phyloP scores from a whole-genome alignment of 176 grass and related monocot genomes.

The Avena atlantica region DNA sequence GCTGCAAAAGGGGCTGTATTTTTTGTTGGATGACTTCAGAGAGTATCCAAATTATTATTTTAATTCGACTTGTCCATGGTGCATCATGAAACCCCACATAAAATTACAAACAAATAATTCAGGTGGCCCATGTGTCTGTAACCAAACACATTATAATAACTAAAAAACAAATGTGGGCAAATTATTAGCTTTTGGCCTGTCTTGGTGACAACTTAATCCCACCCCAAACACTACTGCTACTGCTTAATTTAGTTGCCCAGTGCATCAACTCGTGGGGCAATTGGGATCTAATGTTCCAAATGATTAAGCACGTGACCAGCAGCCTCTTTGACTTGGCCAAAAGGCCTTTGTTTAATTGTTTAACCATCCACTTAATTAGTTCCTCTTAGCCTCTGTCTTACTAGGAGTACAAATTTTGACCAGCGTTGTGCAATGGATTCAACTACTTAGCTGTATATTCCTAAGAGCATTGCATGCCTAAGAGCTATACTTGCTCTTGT shows the following conservation, averaged over 20 bases:
- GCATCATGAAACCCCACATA: neutral
- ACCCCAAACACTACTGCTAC: neutral
- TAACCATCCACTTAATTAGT: constrained; percentile 40
- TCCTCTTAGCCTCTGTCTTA: constrained; percentile 3
- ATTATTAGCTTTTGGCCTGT: constrained; percentile 5
- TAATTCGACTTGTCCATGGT: neutral
- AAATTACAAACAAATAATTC: neutral
- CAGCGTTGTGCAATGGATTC: constrained; percentile 42
- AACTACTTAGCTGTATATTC: constrained; percentile 15
- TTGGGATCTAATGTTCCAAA: constrained; percentile 32
- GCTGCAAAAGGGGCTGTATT: neutral
- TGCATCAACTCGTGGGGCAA: constrained; percentile 5
- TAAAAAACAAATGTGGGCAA: constrained; percentile 28
- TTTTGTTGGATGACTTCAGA: neutral
- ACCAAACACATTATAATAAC: neutral
- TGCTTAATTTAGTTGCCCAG: neutral
- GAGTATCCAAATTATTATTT: neutral
- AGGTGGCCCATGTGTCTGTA: neutral
- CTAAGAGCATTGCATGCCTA: neutral
- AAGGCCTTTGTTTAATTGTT: constrained; percentile 22
- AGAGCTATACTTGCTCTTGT: too few relatives aligned
- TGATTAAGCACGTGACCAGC: constrained; percentile 56
- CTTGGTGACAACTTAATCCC: neutral
- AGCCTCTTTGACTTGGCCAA: constrained; percentile 46
- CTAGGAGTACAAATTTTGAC: constrained; percentile 41